Evolutionary conservation across 2,329 filamentous ascomycete genomes (phyloP), one percentile per base, ranked within the genome.

Genomic region (Cryphonectria japonica): DNA sequence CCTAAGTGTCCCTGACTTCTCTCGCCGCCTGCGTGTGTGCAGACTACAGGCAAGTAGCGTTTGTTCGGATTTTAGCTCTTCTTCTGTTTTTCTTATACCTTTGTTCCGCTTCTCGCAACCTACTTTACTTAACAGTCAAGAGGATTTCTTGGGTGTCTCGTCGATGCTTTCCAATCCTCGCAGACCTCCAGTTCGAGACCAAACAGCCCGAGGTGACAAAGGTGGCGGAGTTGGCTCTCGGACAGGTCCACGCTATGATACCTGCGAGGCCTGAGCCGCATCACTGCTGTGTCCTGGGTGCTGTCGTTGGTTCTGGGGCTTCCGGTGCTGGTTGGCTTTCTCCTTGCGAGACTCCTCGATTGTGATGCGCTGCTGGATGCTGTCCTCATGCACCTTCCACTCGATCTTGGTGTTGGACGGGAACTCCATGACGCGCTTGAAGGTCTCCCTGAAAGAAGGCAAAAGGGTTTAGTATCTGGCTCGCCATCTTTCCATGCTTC

Each of bases 351-450:
- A 93, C 81, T 97, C 94, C 78, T 98, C 95, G 74, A 97, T 94
- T 29, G 93, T 93, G 41, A 92, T 93, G 75, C 94, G 90, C 83
- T 98, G 95, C 76, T 94, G 92, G 78, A 99, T 98, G 81, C 94
- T 97, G 74, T 95, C 93, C 78, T 98, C 95, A 81, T 99, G 96
- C 79, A 92, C 96, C 84, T 97, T 97, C 89, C 95, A 99, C 76
- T 96, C 91, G 72, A 99, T 92, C 78, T 92, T 93, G 52, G 96
- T 98, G 80, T 97, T 95, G 61, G 89, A 83, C 1, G 95, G 95
- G 79, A 98, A 93, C 75, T 89, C 88, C 70, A 99, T 89, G 75
- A 97, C 87, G 74, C 94, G 92, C 83, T 97, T 97, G 87, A 98
- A 94, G 46, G 92, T 97, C 84, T 99, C 95, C 75, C 95, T 97